Evolutionary conservation across 2,329 filamentous ascomycete species (phyloP).

Genomic region (Nothomitra cinnamomea): DNA sequence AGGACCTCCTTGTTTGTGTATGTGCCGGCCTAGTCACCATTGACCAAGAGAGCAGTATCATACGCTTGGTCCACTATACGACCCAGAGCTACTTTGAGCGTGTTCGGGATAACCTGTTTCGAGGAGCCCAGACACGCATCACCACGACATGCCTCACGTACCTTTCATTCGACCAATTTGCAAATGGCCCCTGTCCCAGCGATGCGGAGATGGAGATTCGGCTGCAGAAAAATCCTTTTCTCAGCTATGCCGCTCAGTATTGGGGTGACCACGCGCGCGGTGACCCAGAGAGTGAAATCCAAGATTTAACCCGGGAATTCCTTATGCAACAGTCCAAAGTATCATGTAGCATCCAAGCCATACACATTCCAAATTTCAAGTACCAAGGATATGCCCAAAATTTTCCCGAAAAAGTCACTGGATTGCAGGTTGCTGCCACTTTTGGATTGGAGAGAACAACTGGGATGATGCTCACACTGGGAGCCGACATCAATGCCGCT

Average conservation of each 20-base stretch:
- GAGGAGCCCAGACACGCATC: constrained; percentile 6
- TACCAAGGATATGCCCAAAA: too few species aligned
- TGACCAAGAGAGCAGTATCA: constrained; percentile 16
- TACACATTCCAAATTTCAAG: not conserved
- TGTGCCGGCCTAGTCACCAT: constrained; percentile 20
- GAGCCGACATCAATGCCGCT: too few species aligned
- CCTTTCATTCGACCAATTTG: not conserved
- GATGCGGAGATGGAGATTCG: not conserved
- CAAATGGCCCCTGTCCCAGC: not conserved
- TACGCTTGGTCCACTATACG: constrained; percentile 21
- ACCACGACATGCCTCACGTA: too few species aligned
- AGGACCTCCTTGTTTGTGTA: constrained; percentile 8
- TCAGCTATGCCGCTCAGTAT: not conserved
- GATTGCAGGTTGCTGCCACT: too few species aligned
- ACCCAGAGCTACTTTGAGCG: constrained; percentile 19
- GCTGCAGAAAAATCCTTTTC: not conserved
- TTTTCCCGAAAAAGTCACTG: too few species aligned
- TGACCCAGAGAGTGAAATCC: not conserved
- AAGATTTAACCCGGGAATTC: not conserved
- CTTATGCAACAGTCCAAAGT: not conserved
- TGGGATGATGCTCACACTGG: too few species aligned
- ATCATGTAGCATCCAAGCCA: not conserved
- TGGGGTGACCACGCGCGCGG: not conserved
- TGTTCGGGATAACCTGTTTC: constrained; percentile 8
- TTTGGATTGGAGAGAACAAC: too few species aligned